Percentiles rank a stretch among this genome's conserved stretches.
These are phyloP conservation scores for Arthrinium puccinioides DNA, from an alignment of 2,329 filamentous ascomycete genomes.

Conservation along the genomic window DNA sequence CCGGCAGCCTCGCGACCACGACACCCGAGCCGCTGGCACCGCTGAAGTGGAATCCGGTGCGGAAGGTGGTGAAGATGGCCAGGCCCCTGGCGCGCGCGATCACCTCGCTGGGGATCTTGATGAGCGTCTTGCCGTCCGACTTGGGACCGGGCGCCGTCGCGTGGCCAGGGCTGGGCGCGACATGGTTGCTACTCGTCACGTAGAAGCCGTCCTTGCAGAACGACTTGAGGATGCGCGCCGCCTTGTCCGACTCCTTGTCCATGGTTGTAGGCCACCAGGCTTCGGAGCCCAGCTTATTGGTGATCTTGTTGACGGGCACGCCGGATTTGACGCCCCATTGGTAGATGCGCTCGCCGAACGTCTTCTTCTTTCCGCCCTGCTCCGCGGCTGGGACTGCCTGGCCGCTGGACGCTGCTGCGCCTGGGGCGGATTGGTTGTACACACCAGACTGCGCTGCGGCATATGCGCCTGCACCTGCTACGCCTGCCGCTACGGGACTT, in stretches of 20 bases:
- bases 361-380: constrained; percentile 7
- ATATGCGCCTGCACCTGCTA: neutral
- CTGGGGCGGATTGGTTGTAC: neutral
- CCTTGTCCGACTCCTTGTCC: constrained; percentile 88
- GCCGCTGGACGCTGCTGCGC: neutral
- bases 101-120: constrained; percentile 50
- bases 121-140: constrained; percentile 37
- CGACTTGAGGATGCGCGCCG: constrained; percentile 71
- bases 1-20: constrained; percentile 52
- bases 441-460: too few relatives aligned
- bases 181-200: constrained; percentile 21
- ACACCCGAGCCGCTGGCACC: constrained; percentile 62
- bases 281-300: constrained; percentile 75
- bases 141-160: constrained; percentile 20
- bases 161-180: constrained; percentile 11
- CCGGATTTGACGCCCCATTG: constrained; percentile 42
- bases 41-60: constrained; percentile 57
- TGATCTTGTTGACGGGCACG: constrained; percentile 71
- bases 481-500: neutral
- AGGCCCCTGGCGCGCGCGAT: constrained; percentile 60
- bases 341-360: constrained; percentile 16
- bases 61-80: constrained; percentile 66
- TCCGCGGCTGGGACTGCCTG: constrained; percentile 13
- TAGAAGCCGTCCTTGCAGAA: constrained; percentile 69
- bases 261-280: constrained; percentile 81